Percentiles rank a stretch among this genome's conserved stretches.
phyloP scores from a whole-genome alignment of 2,329 filamentous ascomycete species.

The Pestalotiopsis sp. region DNA sequence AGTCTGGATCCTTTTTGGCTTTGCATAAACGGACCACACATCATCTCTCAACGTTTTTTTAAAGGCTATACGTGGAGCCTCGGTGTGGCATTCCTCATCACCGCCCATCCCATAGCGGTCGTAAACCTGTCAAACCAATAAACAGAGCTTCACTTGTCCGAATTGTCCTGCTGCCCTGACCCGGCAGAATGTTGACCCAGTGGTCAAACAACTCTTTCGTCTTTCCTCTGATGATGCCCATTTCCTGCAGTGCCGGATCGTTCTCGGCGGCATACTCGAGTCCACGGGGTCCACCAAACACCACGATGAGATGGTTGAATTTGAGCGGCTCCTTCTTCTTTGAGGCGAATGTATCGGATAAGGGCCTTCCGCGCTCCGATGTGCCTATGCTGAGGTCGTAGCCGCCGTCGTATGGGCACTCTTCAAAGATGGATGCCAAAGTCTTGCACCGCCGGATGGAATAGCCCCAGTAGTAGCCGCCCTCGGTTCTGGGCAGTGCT shows the following conservation, averaged over 20 bases:
- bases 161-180: conserved; percentile 81
- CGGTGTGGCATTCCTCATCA: conserved; percentile 12
- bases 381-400: conserved; percentile 86
- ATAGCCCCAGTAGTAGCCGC: conserved; percentile 88
- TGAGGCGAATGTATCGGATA: conserved; percentile 48
- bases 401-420: conserved; percentile 73
- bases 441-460: conserved; percentile 66
- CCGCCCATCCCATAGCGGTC: conserved; percentile 53
- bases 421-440: conserved; percentile 76
- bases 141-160: conserved; percentile 83
- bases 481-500: conserved; percentile 69
- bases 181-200: conserved; percentile 81
- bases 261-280: conserved; percentile 75
- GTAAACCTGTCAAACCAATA: conserved; percentile 72
- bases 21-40: no score
- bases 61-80: neutral
- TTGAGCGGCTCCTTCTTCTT: conserved; percentile 34
- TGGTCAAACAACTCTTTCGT: conserved; percentile 77
- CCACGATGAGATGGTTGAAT: conserved; percentile 75
- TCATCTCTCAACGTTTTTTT: neutral
- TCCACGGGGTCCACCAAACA: conserved; percentile 81
- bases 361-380: conserved; percentile 71
- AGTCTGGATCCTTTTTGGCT: neutral
- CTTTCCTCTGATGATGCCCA: conserved; percentile 66
- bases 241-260: conserved; percentile 55